Evolutionary conservation across 257 asterid species (phyloP).

Genomic region (Salvia splendens): DNA sequence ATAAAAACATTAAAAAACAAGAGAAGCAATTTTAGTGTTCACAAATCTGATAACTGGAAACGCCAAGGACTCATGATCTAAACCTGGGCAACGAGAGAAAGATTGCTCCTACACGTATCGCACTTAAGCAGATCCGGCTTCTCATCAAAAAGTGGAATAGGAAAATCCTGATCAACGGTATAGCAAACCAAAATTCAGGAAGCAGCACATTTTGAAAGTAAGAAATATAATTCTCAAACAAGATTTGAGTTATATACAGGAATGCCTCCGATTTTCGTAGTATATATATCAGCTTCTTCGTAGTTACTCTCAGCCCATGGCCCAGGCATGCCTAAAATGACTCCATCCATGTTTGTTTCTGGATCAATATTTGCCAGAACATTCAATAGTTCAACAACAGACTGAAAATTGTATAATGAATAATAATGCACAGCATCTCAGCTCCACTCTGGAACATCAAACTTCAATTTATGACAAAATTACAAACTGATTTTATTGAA

Average conservation of each 20-base stretch:
- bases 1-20: neutral
- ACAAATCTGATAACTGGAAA: slow-evolving; percentile 1
- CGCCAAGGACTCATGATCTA: neutral
- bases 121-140: slow-evolving; percentile 59
- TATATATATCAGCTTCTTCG: slow-evolving; percentile 85
- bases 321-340: slow-evolving; percentile 84
- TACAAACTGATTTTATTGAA: neutral
- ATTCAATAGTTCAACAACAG: slow-evolving; percentile 3
- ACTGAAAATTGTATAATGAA: neutral
- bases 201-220: neutral
- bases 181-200: slow-evolving; percentile 18
- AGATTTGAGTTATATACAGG: slow-evolving; percentile 55
- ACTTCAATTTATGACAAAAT: neutral
- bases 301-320: slow-evolving; percentile 76
- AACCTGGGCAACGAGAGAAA: slow-evolving; percentile 84
- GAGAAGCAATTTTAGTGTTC: slow-evolving; percentile 16
- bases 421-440: neutral
- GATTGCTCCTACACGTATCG: slow-evolving; percentile 52
- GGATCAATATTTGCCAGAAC: neutral
- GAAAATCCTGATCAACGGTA: slow-evolving; percentile 67
- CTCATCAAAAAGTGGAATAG: slow-evolving; percentile 43
- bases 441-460: neutral
- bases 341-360: slow-evolving; percentile 55
- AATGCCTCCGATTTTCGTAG: slow-evolving; percentile 85
- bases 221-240: slow-evolving; percentile 6